Base-by-base conservation (phyloP, 1,284 basidiomycete genomes). In the Austroboletus olivaceoglutinosus region DNA sequence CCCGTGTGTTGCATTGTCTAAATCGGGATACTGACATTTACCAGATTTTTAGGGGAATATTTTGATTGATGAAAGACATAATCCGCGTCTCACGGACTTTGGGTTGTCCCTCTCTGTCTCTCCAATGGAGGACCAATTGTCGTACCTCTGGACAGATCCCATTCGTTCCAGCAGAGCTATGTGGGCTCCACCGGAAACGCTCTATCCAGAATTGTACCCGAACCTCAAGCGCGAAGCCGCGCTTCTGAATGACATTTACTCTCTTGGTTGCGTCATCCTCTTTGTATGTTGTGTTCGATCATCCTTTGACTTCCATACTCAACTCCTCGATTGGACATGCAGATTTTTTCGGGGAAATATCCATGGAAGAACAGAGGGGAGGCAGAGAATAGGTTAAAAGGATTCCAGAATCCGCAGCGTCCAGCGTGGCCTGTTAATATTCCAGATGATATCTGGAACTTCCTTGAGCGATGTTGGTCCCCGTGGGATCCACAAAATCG, bases 401-500 rank as follows among this genome's bases (percentile, higher is more conserved):
- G 48, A 27, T 6, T 38, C 33, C 23, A 46, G 5, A 56, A 46
- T 22, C 54, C 54, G 6, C 22, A 23, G 2, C 53, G 45, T 15
- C 54, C 54, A 13, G 19, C 0, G 23, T 43, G 37, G 43, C 54
- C 47, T 29, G 29, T 22, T 22, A n/a, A 25, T 30, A 34, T 55
- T 22, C 38, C 48, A 5, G 23, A 56, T n/a, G 15, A 0, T 11
- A 29, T 52, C 13, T 55, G 54, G 54, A 11, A 22, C 7, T 48
- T 55, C 16, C 39, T 55, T 8, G 38, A 48, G 15, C 19, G 8
- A n/a, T 55, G 54, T 31, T 55, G 54, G 54, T 56, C 54, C 11
- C 43, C 45, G 15, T 33, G 12, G 16, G 5, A 1, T 4, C 54
- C 53, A 5, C 1, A 2, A 2, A 33, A n/a, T 16, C 41, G 54